Percentiles rank a stretch among this genome's conserved stretches.
Evolutionary conservation across 2,329 filamentous ascomycete genomes (phyloP).

Genomic region (Xylariaceae sp.): DNA sequence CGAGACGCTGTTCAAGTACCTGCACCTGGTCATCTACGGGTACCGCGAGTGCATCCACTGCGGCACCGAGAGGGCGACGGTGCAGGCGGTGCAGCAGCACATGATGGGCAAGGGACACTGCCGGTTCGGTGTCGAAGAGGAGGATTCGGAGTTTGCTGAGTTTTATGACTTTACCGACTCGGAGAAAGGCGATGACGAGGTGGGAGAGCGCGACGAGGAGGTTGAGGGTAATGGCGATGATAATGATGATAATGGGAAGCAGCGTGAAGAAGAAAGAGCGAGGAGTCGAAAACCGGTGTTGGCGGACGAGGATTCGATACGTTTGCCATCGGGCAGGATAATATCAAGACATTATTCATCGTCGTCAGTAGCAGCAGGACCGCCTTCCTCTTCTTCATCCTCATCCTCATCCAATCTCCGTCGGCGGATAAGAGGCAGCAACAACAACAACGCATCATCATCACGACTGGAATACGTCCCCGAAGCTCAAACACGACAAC

Average conservation of each 20-base stretch:
- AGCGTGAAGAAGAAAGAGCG: not conserved
- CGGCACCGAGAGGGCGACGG: slow-evolving; percentile 37
- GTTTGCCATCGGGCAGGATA: slow-evolving; percentile 23
- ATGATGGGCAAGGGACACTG: slow-evolving; percentile 28
- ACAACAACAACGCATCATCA: not conserved
- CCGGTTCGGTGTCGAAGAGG: slow-evolving; percentile 20
- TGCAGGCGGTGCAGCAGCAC: slow-evolving; percentile 42
- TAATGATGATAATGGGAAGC: not conserved
- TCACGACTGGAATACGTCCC: not conserved
- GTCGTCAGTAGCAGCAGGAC: slow-evolving; percentile 12
- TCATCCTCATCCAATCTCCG: not conserved
- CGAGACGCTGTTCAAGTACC: slow-evolving; percentile 42
- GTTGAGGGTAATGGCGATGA: slow-evolving; percentile 1
- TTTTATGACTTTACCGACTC: slow-evolving; percentile 27
- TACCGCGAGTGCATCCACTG: slow-evolving; percentile 49
- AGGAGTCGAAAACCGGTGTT: slow-evolving; percentile 10
- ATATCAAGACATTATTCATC: slow-evolving; percentile 23
- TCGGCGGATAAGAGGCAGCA: not conserved
- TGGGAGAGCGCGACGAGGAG: slow-evolving; percentile 8
- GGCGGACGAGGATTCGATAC: slow-evolving; percentile 21
- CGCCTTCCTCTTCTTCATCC: slow-evolving; percentile 3
- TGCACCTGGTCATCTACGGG: slow-evolving; percentile 42
- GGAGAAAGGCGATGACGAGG: slow-evolving; percentile 10
- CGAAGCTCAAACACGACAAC: too few relatives aligned
- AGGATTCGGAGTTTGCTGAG: slow-evolving; percentile 24